Evolutionary conservation across 2,329 filamentous ascomycete species (phyloP).

Genomic region (Alternaria tenuissima): DNA sequence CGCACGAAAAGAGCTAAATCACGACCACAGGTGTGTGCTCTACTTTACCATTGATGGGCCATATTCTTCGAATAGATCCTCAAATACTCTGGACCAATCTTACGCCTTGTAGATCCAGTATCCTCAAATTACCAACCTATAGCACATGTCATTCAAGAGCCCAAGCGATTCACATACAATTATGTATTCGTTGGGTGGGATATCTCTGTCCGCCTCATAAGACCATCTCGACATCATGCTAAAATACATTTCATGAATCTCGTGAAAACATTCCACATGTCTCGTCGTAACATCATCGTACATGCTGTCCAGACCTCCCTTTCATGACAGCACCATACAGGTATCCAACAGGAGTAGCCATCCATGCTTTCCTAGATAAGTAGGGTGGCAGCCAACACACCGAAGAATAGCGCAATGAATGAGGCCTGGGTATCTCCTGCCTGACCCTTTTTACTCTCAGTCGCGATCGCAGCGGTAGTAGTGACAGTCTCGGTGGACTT

Average conservation of each 20-base stretch:
- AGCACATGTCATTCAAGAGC: too few species aligned
- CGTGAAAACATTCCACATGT: neutral
- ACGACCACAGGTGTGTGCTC: too few species aligned
- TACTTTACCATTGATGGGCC: too few species aligned
- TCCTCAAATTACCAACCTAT: too few species aligned
- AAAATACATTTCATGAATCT: neutral
- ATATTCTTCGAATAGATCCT: too few species aligned
- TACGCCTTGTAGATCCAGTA: too few species aligned
- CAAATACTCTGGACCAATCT: too few species aligned
- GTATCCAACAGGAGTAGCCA: conserved; percentile 1
- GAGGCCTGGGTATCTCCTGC: conserved; percentile 12
- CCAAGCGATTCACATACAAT: too few species aligned
- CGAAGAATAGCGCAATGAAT: conserved; percentile 12
- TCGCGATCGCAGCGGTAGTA: neutral
- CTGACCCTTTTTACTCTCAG: conserved; percentile 2
- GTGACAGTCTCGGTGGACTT: conserved; percentile 1
- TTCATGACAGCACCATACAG: neutral
- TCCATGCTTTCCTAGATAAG: conserved; percentile 8
- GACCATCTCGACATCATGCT: neutral
- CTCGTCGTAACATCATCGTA: neutral
- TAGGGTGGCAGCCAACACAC: conserved; percentile 12
- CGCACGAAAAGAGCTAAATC: too few species aligned
- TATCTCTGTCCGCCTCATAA: neutral
- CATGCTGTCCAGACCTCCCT: neutral
- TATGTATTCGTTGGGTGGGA: neutral